Evolutionary conservation across 139 green algal species (phyloP).

Genomic region (Picochlorum costavermella): DNA sequence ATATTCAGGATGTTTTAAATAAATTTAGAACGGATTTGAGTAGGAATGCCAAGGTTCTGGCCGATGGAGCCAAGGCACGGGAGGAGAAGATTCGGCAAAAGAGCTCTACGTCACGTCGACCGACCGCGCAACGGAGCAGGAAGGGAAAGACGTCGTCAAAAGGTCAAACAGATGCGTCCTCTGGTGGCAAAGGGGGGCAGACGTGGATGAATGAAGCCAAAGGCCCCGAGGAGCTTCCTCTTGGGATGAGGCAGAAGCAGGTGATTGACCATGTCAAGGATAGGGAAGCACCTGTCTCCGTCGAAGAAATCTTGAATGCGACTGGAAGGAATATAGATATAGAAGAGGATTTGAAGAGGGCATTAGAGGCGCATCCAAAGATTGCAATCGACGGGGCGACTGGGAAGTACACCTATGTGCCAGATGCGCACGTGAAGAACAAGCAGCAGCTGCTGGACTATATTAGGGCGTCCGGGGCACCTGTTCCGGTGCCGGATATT

Average conservation of each 20-base stretch:
- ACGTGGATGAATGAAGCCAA: not conserved
- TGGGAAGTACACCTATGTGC: not conserved
- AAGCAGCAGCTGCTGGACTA: constrained; percentile 15
- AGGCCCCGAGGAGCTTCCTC: not conserved
- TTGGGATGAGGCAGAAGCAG: constrained; percentile 18
- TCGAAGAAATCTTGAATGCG: not conserved
- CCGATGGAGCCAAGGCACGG: constrained; percentile 19
- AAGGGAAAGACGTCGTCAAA: constrained; percentile 9
- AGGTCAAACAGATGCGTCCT: constrained; percentile 13
- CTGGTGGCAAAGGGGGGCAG: not conserved
- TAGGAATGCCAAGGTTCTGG: constrained; percentile 3
- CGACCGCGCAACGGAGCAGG: not conserved
- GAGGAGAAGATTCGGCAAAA: constrained; percentile 20
- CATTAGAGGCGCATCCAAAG: constrained; percentile 11
- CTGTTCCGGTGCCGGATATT: not conserved
- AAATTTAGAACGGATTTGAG: constrained; percentile 19
- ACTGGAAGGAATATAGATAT: constrained; percentile 5
- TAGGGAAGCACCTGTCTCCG: not conserved
- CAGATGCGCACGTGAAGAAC: constrained; percentile 18
- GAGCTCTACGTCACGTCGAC: not conserved
- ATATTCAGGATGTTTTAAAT: constrained; percentile 8
- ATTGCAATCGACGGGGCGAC: not conserved
- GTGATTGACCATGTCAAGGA: constrained; percentile 21
- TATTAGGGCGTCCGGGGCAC: not conserved
- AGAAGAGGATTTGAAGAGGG: constrained; percentile 7